Conservation (phyloP, 352 stramenopile species). For the Globisporangium iwayamae region DNA sequence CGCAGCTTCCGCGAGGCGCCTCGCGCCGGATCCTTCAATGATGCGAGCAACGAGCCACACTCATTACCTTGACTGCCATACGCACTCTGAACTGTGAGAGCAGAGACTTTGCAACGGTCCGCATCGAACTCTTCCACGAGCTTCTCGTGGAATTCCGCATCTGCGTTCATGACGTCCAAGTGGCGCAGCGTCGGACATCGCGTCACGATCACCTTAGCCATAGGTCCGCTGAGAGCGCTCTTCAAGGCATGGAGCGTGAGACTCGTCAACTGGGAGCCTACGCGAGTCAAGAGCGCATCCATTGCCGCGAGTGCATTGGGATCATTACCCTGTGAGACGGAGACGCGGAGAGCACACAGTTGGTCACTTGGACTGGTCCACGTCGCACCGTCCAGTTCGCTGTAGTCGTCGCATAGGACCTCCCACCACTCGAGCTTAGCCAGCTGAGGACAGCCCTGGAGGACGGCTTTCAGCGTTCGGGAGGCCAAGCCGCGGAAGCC, state of each 20-base stretch:
- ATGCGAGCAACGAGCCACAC: neutral
- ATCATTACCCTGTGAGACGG: neutral
- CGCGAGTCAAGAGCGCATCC: constrained; percentile 11
- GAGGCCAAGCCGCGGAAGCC: constrained; percentile 1
- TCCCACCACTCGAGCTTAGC: constrained; percentile 9
- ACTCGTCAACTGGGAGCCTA: constrained; percentile 2
- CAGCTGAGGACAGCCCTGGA: constrained; percentile 8
- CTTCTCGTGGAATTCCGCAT: neutral
- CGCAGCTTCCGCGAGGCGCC: neutral
- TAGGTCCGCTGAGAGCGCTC: neutral
- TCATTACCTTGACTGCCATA: neutral
- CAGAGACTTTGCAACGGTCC: neutral
- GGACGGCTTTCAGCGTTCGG: constrained; percentile 3
- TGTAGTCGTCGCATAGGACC: constrained; percentile 7
- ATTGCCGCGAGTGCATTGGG: neutral
- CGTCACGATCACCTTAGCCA: neutral
- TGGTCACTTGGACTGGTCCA: neutral
- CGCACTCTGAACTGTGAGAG: neutral
- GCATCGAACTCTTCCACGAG: neutral
- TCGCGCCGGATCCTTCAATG: neutral
- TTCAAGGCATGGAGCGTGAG: neutral
- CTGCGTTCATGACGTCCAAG: neutral
- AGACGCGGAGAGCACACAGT: constrained; percentile 10
- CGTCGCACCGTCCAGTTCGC: constrained; percentile 4
- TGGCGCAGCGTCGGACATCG: neutral